phyloP scores from a whole-genome alignment of 1,284 basidiomycete species.

The Mycena sp. region DNA sequence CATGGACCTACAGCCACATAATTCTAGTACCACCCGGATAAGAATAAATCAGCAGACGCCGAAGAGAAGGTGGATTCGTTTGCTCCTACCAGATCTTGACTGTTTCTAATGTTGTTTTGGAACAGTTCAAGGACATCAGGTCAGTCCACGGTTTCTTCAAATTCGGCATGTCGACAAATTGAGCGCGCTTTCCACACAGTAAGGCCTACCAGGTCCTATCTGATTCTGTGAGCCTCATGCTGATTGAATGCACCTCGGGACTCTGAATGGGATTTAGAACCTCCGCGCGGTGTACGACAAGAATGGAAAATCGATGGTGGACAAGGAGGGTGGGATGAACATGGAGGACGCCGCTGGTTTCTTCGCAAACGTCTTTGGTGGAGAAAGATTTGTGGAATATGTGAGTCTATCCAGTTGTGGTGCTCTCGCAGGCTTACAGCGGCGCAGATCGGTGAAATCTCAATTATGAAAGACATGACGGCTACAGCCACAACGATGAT shows the following conservation, averaged over 20 bases:
- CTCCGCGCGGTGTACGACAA: slow-evolving; percentile 93
- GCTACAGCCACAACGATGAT: slow-evolving; percentile 82
- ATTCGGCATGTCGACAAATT: not conserved
- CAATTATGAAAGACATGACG: slow-evolving; percentile 92
- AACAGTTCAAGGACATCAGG: slow-evolving; percentile 90
- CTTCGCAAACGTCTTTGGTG: slow-evolving; percentile 93
- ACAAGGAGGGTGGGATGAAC: slow-evolving; percentile 73
- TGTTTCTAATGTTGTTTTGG: too few relatives aligned
- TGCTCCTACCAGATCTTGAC: not conserved
- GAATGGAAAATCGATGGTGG: slow-evolving; percentile 90
- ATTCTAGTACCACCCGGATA: slow-evolving; percentile 89
- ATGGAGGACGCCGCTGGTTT: slow-evolving; percentile 91
- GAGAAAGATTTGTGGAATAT: slow-evolving; percentile 87
- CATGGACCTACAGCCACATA: slow-evolving; percentile 6
- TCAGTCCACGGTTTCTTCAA: slow-evolving; percentile 44
- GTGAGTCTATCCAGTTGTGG: slow-evolving; percentile 57
- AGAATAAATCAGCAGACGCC: slow-evolving; percentile 88
- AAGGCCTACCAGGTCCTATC: slow-evolving; percentile 93
- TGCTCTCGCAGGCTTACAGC: not conserved
- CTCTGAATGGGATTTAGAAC: slow-evolving; percentile 60
- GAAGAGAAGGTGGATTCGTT: slow-evolving; percentile 66
- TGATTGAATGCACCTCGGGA: not conserved
- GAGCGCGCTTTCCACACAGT: slow-evolving; percentile 50
- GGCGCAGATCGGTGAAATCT: slow-evolving; percentile 88
- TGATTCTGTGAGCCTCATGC: slow-evolving; percentile 70